These are phyloP conservation scores for Mercurialis annua DNA, from an alignment of 345 rosid genomes.

Conservation along the genomic window DNA sequence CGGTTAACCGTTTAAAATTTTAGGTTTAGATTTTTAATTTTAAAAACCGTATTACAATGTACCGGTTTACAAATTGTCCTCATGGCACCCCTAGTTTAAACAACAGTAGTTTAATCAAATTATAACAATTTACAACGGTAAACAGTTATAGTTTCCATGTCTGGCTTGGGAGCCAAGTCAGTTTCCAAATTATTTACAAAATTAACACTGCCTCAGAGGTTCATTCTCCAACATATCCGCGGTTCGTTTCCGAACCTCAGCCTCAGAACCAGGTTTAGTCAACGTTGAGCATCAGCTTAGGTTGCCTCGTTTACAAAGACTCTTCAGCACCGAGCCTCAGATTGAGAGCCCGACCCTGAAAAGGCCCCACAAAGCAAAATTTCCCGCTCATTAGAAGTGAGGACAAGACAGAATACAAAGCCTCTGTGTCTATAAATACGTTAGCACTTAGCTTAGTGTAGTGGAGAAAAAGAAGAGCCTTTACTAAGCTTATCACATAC, in stretches of 20 bases:
- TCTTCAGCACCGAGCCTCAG: slow-evolving; percentile 28
- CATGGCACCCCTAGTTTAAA: too few species aligned
- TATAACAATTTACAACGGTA: not conserved
- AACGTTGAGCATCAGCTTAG: slow-evolving; percentile 29
- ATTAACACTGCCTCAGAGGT: slow-evolving; percentile 15
- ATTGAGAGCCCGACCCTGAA: too few species aligned
- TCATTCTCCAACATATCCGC: slow-evolving; percentile 9
- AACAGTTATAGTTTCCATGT: not conserved
- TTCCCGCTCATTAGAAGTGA: slow-evolving; percentile 38
- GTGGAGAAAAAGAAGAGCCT: slow-evolving; percentile 29
- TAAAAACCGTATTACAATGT: too few species aligned
- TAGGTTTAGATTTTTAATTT: too few species aligned
- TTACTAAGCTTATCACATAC: not conserved
- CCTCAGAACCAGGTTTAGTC: slow-evolving; percentile 31
- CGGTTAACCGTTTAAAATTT: too few species aligned
- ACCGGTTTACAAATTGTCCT: too few species aligned
- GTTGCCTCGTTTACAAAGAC: slow-evolving; percentile 10
- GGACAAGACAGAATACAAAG: not conserved
- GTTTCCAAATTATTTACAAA: slow-evolving; percentile 19
- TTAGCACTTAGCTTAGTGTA: slow-evolving; percentile 36
- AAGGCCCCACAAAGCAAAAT: slow-evolving; percentile 23
- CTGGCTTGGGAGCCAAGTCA: slow-evolving; percentile 54
- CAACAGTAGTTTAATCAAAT: too few species aligned
- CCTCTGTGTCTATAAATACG: slow-evolving; percentile 17
- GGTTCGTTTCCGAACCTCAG: slow-evolving; percentile 33